Evolutionary conservation across 352 stramenopile genomes (phyloP).

Genomic region (Globisporangium orthogonon): DNA sequence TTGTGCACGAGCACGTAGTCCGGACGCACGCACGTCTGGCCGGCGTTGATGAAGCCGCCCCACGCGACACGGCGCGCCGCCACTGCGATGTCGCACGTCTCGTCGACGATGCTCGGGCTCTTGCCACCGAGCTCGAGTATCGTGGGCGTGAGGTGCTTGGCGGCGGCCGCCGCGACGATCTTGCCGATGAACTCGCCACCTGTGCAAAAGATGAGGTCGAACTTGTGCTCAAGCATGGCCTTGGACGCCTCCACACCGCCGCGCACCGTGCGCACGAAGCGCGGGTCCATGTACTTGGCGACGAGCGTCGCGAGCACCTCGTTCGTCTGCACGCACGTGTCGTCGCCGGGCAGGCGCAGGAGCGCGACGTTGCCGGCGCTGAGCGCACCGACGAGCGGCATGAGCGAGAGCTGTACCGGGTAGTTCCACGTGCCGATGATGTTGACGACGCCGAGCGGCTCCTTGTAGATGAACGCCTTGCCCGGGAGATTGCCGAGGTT

Average conservation of each 20-base stretch:
- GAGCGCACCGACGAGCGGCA: constrained; percentile 72
- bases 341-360: constrained; percentile 87
- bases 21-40: constrained; percentile 92
- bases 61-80: constrained; percentile 43
- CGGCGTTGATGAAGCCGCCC: constrained; percentile 85
- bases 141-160: constrained; percentile 91
- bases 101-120: constrained; percentile 79
- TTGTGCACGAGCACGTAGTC: constrained; percentile 91
- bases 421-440: constrained; percentile 91
- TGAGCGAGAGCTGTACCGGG: constrained; percentile 68
- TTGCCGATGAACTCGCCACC: constrained; percentile 69
- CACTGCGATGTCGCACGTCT: constrained; percentile 45
- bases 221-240: constrained; percentile 63
- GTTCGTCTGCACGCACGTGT: constrained; percentile 51
- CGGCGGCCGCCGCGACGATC: constrained; percentile 86
- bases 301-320: constrained; percentile 42
- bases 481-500: constrained; percentile 49
- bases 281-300: constrained; percentile 49
- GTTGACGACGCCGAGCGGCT: constrained; percentile 79
- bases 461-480: constrained; percentile 40
- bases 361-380: constrained; percentile 90
- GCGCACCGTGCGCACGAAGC: constrained; percentile 69
- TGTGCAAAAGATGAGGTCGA: constrained; percentile 38
- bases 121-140: constrained; percentile 95
- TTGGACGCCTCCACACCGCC: constrained; percentile 67